Percentiles rank a stretch among this genome's conserved stretches.
phyloP scores from a whole-genome alignment of 2,329 filamentous ascomycete species.

The Remersonia thermophila region DNA sequence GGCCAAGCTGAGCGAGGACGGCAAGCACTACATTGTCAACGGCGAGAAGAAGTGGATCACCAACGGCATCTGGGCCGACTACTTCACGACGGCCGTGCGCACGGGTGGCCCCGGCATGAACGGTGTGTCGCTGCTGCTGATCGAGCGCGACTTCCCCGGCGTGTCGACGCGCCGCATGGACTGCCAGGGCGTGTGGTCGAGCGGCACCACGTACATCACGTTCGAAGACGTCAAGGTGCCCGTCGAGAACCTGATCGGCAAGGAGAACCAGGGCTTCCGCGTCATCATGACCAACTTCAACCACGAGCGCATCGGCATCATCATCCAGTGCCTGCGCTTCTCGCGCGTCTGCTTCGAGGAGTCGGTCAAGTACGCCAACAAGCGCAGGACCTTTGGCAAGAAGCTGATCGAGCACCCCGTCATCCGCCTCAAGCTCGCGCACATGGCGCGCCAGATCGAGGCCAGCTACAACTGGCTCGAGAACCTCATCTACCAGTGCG shows the following conservation, averaged over 20 bases:
- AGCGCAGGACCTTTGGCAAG: slow-evolving; percentile 93
- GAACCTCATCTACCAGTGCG: slow-evolving; percentile 84
- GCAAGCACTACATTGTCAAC: slow-evolving; percentile 98
- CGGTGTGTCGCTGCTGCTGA: slow-evolving; percentile 79
- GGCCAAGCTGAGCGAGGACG: slow-evolving; percentile 86
- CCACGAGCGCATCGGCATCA: slow-evolving; percentile 96
- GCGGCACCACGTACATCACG: slow-evolving; percentile 91
- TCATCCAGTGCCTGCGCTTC: slow-evolving; percentile 95
- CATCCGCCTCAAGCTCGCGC: slow-evolving; percentile 91
- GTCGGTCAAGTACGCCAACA: slow-evolving; percentile 91
- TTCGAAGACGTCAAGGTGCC: slow-evolving; percentile 99
- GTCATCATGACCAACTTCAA: slow-evolving; percentile 99
- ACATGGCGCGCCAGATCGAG: slow-evolving; percentile 98
- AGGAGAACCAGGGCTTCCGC: slow-evolving; percentile 96
- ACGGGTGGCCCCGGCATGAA: slow-evolving; percentile 87
- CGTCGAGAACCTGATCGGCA: slow-evolving; percentile 96
- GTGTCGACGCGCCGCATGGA: slow-evolving; percentile 94
- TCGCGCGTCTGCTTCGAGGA: slow-evolving; percentile 95
- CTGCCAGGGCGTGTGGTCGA: slow-evolving; percentile 94
- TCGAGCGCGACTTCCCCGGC: slow-evolving; percentile 73
- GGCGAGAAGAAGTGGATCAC: slow-evolving; percentile 99
- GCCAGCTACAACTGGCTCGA: slow-evolving; percentile 96
- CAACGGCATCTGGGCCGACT: slow-evolving; percentile 92
- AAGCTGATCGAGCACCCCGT: slow-evolving; percentile 93
- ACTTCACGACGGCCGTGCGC: slow-evolving; percentile 93